Evolutionary conservation across 352 stramenopile species (phyloP).

Genomic region (Pythium grandisporangium): DNA sequence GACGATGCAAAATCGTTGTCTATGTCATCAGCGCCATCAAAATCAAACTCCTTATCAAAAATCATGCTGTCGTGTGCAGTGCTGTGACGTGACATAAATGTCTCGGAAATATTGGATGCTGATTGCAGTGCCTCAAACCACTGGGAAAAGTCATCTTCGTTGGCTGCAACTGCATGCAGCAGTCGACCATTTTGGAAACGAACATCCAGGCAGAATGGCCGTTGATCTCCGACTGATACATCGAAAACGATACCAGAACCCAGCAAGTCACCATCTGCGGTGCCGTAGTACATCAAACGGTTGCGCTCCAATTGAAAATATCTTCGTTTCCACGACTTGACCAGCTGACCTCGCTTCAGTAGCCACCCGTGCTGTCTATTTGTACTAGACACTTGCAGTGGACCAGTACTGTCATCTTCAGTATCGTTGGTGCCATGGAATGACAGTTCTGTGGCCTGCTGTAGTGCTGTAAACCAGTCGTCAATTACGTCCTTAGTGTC

Average conservation of each 20-base stretch:
- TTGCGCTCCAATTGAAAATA: constrained; percentile 69
- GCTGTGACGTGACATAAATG: constrained; percentile 38
- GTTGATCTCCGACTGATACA: constrained; percentile 34
- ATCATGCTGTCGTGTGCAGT: constrained; percentile 8
- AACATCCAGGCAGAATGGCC: constrained; percentile 55
- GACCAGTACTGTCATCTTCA: background rate
- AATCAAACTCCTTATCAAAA: constrained; percentile 52
- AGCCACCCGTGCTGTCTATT: constrained; percentile 41
- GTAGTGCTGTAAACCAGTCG: constrained; percentile 37
- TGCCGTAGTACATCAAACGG: constrained; percentile 46
- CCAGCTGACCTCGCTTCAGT: constrained; percentile 71
- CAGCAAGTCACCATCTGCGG: constrained; percentile 24
- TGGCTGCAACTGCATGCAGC: constrained; percentile 50
- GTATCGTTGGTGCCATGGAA: background rate
- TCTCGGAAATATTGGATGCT: constrained; percentile 56
- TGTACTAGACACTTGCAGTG: background rate
- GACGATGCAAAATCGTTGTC: background rate
- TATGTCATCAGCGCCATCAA: constrained; percentile 18
- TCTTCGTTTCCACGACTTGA: constrained; percentile 80
- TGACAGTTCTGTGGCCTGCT: constrained; percentile 2
- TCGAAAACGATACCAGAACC: constrained; percentile 65
- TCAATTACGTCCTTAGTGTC: constrained; percentile 33
- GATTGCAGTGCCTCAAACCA: constrained; percentile 43
- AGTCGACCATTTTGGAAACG: constrained; percentile 69
- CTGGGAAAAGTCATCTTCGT: constrained; percentile 34